Evolutionary conservation across 495 filamentous ascomycete genomes (phyloP), one percentile per base, ranked within the genome.

Genomic region (Aspergillus carlsbadensis): DNA sequence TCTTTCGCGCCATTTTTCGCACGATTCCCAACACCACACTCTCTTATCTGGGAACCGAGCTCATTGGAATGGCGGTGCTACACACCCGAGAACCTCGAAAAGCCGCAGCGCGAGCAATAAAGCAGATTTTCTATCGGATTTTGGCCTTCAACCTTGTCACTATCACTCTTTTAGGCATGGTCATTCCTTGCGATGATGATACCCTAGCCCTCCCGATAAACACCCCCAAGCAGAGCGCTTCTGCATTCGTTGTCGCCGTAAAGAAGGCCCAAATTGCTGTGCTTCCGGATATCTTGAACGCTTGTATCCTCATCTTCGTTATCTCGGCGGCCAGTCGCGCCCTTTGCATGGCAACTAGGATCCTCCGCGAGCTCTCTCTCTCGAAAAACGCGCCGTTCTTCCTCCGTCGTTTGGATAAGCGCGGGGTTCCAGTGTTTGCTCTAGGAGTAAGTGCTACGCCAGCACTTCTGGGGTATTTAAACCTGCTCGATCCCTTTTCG

Each of bases 11-110:
- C 13, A 76, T 91, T n/a, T 93, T 88, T 80, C 81, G 82, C 13
- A 85, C 86, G 10, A 74, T 92, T 48, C 84, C 90, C 49, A 86
- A 84, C 49, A 88, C 89, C 6, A 87, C 85, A 3, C 92, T 93
- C 56, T 87, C 90, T 21, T 93, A 90, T 60, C 76, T 91, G 35
- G 89, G 90, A 35, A 92, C 90, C 13, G 92, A 96, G 72, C 77
- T 92, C 22, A 84, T 94, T 49, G 91, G 84, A 48, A 77, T 86
- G 45, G 74, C 73, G 4, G 70, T 80, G 18, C 71, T 80, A 7
- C 89, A 93, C 70, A 84, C 87, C 20, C 78, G 78, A 10, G 88
- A 90, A 67, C 87, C 91, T 0, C 77, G 82, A 49, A 83, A 83
- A 62, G 82, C 83, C 13, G 87, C 92, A 34, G 88, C 89, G 37